These are phyloP conservation scores for Neurospora sublineolata DNA, from an alignment of 495 filamentous ascomycete species.

Conservation along the genomic window DNA sequence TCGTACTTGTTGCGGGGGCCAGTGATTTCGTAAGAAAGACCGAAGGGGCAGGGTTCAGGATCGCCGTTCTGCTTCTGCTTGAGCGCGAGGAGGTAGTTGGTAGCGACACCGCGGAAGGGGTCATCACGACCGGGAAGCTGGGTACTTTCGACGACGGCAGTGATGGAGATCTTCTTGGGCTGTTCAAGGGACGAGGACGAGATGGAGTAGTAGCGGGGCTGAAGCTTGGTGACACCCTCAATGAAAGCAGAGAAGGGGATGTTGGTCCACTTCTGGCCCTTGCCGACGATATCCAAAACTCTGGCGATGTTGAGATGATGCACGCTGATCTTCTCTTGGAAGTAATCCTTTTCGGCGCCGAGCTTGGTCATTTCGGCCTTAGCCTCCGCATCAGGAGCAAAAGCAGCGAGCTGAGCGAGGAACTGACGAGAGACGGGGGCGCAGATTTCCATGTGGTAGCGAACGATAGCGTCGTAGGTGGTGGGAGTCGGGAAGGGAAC, in stretches of 20 bases:
- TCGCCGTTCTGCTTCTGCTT: constrained; percentile 97
- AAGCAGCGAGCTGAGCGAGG: constrained; percentile 72
- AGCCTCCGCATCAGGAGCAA: constrained; percentile 71
- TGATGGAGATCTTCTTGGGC: constrained; percentile 86
- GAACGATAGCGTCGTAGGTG: constrained; percentile 85
- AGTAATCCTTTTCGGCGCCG: constrained; percentile 90
- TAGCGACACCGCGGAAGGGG: constrained; percentile 85
- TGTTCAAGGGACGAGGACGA: constrained; percentile 93
- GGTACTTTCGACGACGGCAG: constrained; percentile 83
- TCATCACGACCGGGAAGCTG: constrained; percentile 66
- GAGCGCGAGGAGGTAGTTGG: constrained; percentile 91
- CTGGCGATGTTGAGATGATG: constrained; percentile 86
- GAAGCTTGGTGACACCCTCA: constrained; percentile 86
- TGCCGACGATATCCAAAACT: constrained; percentile 62
- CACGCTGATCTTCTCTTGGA: constrained; percentile 74
- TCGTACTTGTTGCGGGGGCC: constrained; percentile 96
- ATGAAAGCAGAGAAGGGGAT: constrained; percentile 93
- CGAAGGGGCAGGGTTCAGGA: constrained; percentile 71
- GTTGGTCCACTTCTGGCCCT: constrained; percentile 59
- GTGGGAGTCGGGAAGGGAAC: constrained; percentile 96
- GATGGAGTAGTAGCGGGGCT: constrained; percentile 98
- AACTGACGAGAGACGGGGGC: constrained; percentile 95
- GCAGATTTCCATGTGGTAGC: constrained; percentile 96
- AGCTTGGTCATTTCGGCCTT: constrained; percentile 83
- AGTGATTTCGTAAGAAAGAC: constrained; percentile 75